Evolutionary conservation across 2,329 filamentous ascomycete species (phyloP).

Genomic region (Colletotrichum eleusines): DNA sequence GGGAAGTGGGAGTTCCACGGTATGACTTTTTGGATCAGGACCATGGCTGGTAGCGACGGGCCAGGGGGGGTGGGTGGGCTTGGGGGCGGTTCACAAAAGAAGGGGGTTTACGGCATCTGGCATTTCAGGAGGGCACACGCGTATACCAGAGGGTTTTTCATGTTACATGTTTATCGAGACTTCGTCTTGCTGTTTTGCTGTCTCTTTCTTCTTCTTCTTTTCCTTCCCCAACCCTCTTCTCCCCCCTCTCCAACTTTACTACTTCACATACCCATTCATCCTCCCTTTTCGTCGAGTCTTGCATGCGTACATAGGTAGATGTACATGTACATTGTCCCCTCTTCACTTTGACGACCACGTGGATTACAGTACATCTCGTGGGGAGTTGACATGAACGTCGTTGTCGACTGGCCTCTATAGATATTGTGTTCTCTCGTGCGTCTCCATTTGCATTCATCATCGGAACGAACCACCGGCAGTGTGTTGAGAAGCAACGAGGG

Average conservation of each 20-base stretch:
- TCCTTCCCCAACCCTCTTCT: too few relatives aligned
- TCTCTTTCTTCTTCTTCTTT: too few relatives aligned
- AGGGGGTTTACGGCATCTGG: conserved; percentile 2
- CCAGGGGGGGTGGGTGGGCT: neutral
- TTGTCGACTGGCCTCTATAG: neutral
- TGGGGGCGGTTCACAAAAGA: conserved; percentile 14
- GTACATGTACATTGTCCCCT: neutral
- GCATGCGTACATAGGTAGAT: neutral
- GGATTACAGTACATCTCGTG: neutral
- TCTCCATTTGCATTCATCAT: neutral
- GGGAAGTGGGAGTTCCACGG: conserved; percentile 1
- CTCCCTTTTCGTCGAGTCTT: neutral
- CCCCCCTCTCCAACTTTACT: neutral
- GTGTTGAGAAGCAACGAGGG: neutral
- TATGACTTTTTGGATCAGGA: neutral
- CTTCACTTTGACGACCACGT: neutral
- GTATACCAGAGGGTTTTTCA: neutral
- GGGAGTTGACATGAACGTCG: neutral
- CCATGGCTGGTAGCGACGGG: neutral
- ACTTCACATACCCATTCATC: neutral
- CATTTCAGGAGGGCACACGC: conserved; percentile 16
- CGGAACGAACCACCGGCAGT: neutral
- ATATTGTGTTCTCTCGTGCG: neutral
- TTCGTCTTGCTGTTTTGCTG: neutral
- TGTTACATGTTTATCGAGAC: neutral